Conservation (phyloP, 2,329 filamentous ascomycete genomes). For the Onygena corvina region DNA sequence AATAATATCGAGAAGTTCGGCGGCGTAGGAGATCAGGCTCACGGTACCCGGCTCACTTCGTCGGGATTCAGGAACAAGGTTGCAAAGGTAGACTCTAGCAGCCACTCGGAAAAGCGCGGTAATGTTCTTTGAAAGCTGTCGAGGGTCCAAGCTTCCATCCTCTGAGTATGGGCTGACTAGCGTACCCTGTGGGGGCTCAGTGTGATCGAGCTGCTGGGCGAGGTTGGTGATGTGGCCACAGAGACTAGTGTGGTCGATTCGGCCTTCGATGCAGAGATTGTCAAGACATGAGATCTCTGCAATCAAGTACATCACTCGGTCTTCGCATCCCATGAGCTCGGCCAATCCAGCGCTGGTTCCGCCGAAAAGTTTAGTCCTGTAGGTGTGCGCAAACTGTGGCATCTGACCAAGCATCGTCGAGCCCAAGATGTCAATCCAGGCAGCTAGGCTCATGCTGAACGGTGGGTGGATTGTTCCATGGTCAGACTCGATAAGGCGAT, state of each 20-base stretch:
- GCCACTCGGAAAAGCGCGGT: constrained; percentile 83
- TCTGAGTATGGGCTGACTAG: constrained; percentile 46
- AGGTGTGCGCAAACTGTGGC: constrained; percentile 85
- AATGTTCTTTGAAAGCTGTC: constrained; percentile 77
- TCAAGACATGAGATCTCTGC: constrained; percentile 95
- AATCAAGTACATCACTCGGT: constrained; percentile 94
- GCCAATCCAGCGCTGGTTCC: constrained; percentile 59
- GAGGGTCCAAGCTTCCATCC: constrained; percentile 65
- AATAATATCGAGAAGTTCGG: constrained; percentile 65
- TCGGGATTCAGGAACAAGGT: constrained; percentile 77
- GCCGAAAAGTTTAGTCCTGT: constrained; percentile 76
- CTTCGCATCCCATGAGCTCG: constrained; percentile 95
- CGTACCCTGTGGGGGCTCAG: constrained; percentile 54
- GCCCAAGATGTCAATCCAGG: constrained; percentile 96
- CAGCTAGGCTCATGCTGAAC: constrained; percentile 80
- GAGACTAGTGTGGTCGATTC: constrained; percentile 67
- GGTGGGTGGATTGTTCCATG: constrained; percentile 55
- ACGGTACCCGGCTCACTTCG: constrained; percentile 61
- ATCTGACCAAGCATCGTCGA: constrained; percentile 80
- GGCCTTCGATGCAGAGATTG: constrained; percentile 67
- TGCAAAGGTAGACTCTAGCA: constrained; percentile 93
- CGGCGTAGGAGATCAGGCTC: constrained; percentile 66
- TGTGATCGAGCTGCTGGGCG: constrained; percentile 71
- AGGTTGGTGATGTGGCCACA: constrained; percentile 85
- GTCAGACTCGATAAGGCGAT: constrained; percentile 49